A percentile compares a stretch with the other conserved stretches of the same genome.
These are phyloP conservation scores for Oldenlandia corymbosa DNA, from an alignment of 257 asterid genomes.

Conservation along the genomic window DNA sequence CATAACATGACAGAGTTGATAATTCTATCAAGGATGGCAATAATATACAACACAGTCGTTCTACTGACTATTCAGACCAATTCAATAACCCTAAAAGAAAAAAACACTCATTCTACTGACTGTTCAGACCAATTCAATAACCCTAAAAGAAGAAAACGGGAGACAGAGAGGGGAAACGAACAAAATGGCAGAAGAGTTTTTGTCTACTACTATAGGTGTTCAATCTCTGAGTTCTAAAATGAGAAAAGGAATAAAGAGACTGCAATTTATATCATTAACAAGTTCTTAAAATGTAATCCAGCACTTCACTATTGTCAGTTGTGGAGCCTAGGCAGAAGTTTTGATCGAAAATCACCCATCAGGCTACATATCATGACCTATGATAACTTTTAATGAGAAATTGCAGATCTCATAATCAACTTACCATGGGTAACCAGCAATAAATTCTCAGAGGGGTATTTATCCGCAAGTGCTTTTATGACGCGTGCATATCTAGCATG, in stretches of 20 bases:
- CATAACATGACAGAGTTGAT: neutral
- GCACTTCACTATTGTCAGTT: neutral
- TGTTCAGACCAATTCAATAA: neutral
- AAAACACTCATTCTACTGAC: neutral
- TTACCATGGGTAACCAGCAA: constrained; percentile 86
- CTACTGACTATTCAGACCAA: too few relatives aligned
- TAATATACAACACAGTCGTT: too few relatives aligned
- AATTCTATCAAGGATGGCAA: neutral
- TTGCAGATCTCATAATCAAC: constrained; percentile 11
- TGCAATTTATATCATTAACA: too few relatives aligned
- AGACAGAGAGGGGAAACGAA: neutral
- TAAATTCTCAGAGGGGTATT: constrained; percentile 76
- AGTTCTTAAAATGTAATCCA: too few relatives aligned
- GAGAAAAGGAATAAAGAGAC: neutral
- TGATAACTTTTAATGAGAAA: neutral
- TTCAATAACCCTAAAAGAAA: too few relatives aligned
- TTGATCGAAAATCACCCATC: neutral
- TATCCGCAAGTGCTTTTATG: constrained; percentile 67
- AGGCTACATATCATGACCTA: neutral
- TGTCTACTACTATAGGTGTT: neutral
- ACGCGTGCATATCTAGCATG: constrained; percentile 53
- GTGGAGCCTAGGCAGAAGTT: neutral
- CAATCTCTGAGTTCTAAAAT: neutral
- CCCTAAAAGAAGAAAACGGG: neutral
- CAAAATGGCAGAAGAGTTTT: neutral